A percentile compares a stretch with the other conserved stretches of the same genome.
Conservation (phyloP, 768 basidiomycete genomes). For the Tephrocybe sp. region DNA sequence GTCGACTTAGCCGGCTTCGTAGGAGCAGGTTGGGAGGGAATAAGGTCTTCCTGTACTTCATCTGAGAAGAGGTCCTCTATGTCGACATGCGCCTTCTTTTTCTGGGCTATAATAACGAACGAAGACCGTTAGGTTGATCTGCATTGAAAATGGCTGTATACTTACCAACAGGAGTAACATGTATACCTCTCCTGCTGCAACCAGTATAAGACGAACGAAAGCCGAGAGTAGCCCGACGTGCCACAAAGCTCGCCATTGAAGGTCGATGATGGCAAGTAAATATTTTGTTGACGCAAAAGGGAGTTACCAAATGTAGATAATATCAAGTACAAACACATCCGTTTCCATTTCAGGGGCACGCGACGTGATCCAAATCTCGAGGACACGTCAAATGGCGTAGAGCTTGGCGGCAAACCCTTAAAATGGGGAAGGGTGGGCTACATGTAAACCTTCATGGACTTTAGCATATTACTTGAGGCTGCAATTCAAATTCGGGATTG, state of each 20-base stretch:
- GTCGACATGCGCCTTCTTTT: constrained; percentile 12
- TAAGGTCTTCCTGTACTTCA: constrained; percentile 5
- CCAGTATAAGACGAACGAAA: not conserved
- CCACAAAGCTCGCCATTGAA: constrained; percentile 10
- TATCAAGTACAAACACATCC: not conserved
- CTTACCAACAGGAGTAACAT: constrained; percentile 12
- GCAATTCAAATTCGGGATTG: too few relatives aligned
- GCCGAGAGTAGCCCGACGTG: not conserved
- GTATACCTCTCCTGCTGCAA: constrained; percentile 5
- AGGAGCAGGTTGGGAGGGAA: not conserved
- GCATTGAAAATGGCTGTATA: not conserved
- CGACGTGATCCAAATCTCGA: too few relatives aligned
- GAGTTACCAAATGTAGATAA: not conserved
- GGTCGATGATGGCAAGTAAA: not conserved
- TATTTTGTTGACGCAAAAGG: not conserved
- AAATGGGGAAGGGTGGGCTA: too few relatives aligned
- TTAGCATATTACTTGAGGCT: too few relatives aligned
- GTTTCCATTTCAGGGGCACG: not conserved
- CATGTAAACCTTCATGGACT: too few relatives aligned
- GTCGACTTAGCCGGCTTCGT: not conserved
- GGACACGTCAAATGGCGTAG: not conserved
- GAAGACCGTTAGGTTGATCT: not conserved
- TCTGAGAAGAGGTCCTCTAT: constrained; percentile 16
- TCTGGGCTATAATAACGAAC: constrained; percentile 3
- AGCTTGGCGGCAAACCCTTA: too few relatives aligned